phyloP scores from a whole-genome alignment of 306 rosid species.

The Crotalaria pallida region DNA sequence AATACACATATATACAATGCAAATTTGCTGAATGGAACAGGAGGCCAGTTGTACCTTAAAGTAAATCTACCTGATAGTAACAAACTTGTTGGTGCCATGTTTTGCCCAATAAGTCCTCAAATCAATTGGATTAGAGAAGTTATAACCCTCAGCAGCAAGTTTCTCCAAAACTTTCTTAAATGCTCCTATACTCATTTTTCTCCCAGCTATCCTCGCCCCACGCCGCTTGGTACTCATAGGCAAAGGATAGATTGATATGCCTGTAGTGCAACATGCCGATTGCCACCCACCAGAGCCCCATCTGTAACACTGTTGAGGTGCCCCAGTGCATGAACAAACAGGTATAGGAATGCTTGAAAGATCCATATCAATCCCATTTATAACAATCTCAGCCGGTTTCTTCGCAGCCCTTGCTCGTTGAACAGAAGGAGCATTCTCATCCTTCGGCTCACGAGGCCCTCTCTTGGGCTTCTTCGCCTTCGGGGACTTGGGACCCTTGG shows the following conservation, averaged over 20 bases:
- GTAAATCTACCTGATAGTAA: slow-evolving; percentile 84
- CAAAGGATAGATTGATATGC: slow-evolving; percentile 76
- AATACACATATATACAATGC: slow-evolving; percentile 61
- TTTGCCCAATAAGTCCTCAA: slow-evolving; percentile 94
- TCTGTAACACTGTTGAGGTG: slow-evolving; percentile 83
- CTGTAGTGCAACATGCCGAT: slow-evolving; percentile 95
- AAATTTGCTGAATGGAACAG: slow-evolving; percentile 38
- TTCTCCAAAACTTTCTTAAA: slow-evolving; percentile 96
- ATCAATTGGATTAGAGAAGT: slow-evolving; percentile 90
- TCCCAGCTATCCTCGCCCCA: slow-evolving; percentile 96
- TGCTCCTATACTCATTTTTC: slow-evolving; percentile 99
- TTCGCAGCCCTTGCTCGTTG: slow-evolving; percentile 66
- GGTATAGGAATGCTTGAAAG: slow-evolving; percentile 85
- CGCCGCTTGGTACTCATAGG: slow-evolving; percentile 97
- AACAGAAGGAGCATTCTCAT: slow-evolving; percentile 45
- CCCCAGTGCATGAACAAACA: slow-evolving; percentile 88
- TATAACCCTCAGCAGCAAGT: slow-evolving; percentile 90
- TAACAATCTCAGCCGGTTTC: slow-evolving; percentile 72
- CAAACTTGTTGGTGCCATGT: slow-evolving; percentile 98
- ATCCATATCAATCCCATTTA: slow-evolving; percentile 80
- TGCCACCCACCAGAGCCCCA: slow-evolving; percentile 99
- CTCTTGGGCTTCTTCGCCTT: slow-evolving; percentile 78
- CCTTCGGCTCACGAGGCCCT: slow-evolving; percentile 58
- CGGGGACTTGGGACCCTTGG: slow-evolving; percentile 61
- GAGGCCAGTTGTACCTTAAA: slow-evolving; percentile 26